Evolutionary conservation across 257 asterid genomes (phyloP), one percentile per base, ranked within the genome.

Genomic region (Cordia subcordata): DNA sequence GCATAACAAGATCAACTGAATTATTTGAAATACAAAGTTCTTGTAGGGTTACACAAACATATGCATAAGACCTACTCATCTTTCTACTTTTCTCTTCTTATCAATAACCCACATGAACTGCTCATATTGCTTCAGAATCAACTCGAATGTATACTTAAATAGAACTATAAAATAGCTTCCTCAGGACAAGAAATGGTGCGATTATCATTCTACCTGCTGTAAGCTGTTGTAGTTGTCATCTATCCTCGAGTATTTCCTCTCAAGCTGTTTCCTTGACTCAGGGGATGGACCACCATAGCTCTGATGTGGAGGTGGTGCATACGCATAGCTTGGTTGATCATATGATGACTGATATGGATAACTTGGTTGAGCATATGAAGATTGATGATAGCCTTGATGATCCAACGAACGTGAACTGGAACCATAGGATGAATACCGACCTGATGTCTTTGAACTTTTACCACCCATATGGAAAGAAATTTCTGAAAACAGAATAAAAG

Each of bases 221-320:
- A 92, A 55, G 60, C 77, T 79, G 75, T n/a, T 59, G 79, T 78
- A 92, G 63, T 86, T 75, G 72, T 92, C 99, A 63, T 92, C 93
- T 45, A 92, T 92, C 81, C 76, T 86, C 4, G 99, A 82, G 64
- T 20, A 92, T 70, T 88, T 92, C 80, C 89, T 86, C 77, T 84
- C 96, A 70, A 84, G 49, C 57, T 67, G 78, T 70, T 73, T 83
- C 75, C 64, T 75, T 21, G 92, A 50, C 64, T 79, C 81, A 1
- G 84, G 82, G 14, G 87, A 78, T n/a, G 81, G 90, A 47, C 72
- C 81, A 14, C 76, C 81, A 33, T 74, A 80, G 63, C 73, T 39
- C 58, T 82, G 83, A 67, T 70, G 38, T 46, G 75, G 79, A 73
- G 84, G 61, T 33, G 71, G 74, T 14, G 94, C 16, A 53, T 53